Evolutionary conservation across 1,284 basidiomycete species (phyloP).

Genomic region (Boletus austroedulis): DNA sequence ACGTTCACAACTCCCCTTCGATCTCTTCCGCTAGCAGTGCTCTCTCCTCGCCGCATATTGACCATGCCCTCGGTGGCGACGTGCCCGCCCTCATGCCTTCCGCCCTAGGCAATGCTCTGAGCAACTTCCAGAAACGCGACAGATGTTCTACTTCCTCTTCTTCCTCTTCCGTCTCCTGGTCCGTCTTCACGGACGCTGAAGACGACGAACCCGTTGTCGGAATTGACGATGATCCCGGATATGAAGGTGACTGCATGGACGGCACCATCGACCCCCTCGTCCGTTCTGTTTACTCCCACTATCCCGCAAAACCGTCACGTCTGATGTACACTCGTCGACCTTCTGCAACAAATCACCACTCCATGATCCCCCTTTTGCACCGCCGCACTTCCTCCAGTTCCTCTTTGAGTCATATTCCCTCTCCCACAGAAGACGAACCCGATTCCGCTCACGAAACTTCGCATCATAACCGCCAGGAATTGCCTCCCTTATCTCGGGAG

Average conservation of each 20-base stretch:
- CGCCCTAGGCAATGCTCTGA: conserved; percentile 51
- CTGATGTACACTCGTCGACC: conserved; percentile 68
- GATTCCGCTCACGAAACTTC: conserved; percentile 38
- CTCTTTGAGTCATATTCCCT: conserved; percentile 41
- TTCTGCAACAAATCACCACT: conserved; percentile 65
- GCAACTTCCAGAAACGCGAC: conserved; percentile 43
- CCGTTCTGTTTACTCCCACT: conserved; percentile 40
- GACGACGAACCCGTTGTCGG: conserved; percentile 46
- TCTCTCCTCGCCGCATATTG: conserved; percentile 62
- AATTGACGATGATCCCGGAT: conserved; percentile 40
- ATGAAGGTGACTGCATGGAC: conserved; percentile 35
- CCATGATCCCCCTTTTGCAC: conserved; percentile 56
- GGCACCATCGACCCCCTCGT: conserved; percentile 23
- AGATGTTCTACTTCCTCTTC: conserved; percentile 54
- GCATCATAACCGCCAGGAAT: conserved; percentile 21
- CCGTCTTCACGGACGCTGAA: conserved; percentile 56
- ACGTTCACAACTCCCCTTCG: conserved; percentile 59
- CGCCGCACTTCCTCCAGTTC: conserved; percentile 47
- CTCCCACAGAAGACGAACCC: conserved; percentile 43
- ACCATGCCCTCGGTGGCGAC: conserved; percentile 49
- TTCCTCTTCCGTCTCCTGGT: conserved; percentile 62
- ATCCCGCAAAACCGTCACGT: conserved; percentile 35
- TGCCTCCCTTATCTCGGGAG: conserved; percentile 28
- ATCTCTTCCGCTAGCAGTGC: conserved; percentile 66
- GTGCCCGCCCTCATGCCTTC: conserved; percentile 60